These are phyloP conservation scores for Carex littledalei DNA, from an alignment of 176 grass and related monocot genomes.

Conservation along the genomic window DNA sequence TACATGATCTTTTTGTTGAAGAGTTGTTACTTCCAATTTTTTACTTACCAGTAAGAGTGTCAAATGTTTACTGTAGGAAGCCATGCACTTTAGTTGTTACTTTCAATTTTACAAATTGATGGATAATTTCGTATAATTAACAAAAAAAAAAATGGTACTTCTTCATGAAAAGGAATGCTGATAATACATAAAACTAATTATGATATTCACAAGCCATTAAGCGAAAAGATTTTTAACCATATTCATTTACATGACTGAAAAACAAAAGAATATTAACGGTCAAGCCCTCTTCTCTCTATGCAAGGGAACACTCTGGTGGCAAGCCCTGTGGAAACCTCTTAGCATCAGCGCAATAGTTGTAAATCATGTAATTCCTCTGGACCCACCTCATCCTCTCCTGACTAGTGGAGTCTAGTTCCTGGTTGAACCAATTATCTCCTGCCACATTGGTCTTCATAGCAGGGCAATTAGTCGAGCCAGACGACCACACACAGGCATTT, in stretches of 20 bases:
- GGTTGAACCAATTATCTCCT: slow-evolving; percentile 53
- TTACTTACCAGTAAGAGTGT: no score
- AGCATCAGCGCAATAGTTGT: slow-evolving; percentile 75
- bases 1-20: neutral
- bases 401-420: slow-evolving; percentile 59
- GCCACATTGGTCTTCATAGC: slow-evolving; percentile 23
- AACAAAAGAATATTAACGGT: neutral
- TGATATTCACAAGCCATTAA: neutral
- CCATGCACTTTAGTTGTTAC: no score
- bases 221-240: neutral
- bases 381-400: slow-evolving; percentile 52
- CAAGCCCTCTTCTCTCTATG: neutral
- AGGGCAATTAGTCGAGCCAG: slow-evolving; percentile 5
- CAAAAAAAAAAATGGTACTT: no score
- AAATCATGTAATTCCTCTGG: slow-evolving; percentile 81
- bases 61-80: no score
- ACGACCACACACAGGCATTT: slow-evolving; percentile 47
- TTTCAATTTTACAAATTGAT: neutral
- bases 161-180: no score
- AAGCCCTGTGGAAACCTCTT: slow-evolving; percentile 45
- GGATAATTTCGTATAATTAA: neutral
- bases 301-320: slow-evolving; percentile 57
- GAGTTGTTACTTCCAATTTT: neutral
- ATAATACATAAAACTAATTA: neutral
- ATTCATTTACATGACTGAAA: neutral